Base-by-base conservation (phyloP, 352 stramenopile genomes). In the Globisporangium cylindrosporum region DNA sequence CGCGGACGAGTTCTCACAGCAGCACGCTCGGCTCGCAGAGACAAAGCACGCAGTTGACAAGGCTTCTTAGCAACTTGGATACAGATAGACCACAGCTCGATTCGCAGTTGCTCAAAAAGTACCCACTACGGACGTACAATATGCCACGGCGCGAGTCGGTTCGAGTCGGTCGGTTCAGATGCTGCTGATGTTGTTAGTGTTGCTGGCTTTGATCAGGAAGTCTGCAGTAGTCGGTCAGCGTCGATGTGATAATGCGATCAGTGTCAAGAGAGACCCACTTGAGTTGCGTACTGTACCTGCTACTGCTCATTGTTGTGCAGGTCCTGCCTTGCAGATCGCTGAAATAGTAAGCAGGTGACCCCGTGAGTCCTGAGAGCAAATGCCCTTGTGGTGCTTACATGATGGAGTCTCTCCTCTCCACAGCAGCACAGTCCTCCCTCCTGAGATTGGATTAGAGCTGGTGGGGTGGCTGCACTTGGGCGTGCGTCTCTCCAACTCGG, bases 1-100 rank as follows among this genome's bases (percentile, higher is more conserved):
- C 64, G 75, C 71, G 1, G 66, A 75, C 10, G 86, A 91, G 43
- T 94, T 88, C 54, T 65, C 71, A 22, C 78, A 74, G 14, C 81
- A 92, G 46, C 82, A 85, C 54, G 68, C 1, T 10, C 18, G 43
- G 6, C 43, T 49, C 43, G 43, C 43, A 49, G 43, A n/a, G 15
- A 49, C 43, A n/a, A 22, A n/a, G 43, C 43, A 49, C 14, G 18
- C 43, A 49, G 43, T 49, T 0, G 18, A 49, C 43, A 49, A 49
- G 43, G 43, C 43, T 22, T 22, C 41, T 20, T 48, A 48, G 41
- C 15, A 48, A n/a, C 14, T 48, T 7, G 4, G 43, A 22, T 22
- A 22, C 4, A 32, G 29, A 32, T 18, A 49, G 18, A n/a, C 14
- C 18, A n/a, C 15, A 6, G 5, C 8, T 22, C 43, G n/a, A 22